Conservation (phyloP, 495 filamentous ascomycete genomes). For the Podospora appendiculata region DNA sequence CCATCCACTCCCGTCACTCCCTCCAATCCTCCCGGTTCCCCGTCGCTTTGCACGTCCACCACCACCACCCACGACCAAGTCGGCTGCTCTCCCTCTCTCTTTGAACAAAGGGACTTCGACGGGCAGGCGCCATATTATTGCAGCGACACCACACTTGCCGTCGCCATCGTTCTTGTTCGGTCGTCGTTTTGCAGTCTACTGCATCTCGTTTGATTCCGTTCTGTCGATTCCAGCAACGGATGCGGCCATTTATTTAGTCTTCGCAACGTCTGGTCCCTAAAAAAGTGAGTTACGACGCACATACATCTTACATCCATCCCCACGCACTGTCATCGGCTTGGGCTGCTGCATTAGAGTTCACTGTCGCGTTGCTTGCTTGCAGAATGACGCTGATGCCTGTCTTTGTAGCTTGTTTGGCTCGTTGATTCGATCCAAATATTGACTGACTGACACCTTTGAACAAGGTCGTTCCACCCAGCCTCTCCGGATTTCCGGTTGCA, state of each 20-base stretch:
- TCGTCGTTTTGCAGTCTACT: too few relatives aligned
- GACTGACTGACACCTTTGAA: neutral
- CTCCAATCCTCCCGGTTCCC: neutral
- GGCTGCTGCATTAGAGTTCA: neutral
- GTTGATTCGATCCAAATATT: neutral
- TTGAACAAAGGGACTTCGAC: too few relatives aligned
- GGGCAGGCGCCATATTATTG: too few relatives aligned
- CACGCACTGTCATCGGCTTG: neutral
- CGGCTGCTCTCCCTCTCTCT: too few relatives aligned
- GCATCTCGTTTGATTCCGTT: too few relatives aligned
- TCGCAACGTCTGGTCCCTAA: neutral
- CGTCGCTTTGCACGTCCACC: neutral
- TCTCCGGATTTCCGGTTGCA: neutral
- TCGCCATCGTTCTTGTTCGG: too few relatives aligned
- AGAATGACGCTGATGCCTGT: neutral
- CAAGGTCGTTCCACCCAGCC: neutral
- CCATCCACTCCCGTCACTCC: neutral
- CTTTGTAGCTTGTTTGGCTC: neutral
- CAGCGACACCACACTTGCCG: too few relatives aligned
- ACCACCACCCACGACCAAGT: too few relatives aligned
- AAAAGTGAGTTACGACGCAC: neutral
- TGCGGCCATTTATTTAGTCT: too few relatives aligned
- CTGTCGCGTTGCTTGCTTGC: neutral
- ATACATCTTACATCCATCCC: neutral
- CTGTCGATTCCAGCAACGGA: too few relatives aligned